phyloP scores from a whole-genome alignment of 345 rosid species.

The Linum lewisii region DNA sequence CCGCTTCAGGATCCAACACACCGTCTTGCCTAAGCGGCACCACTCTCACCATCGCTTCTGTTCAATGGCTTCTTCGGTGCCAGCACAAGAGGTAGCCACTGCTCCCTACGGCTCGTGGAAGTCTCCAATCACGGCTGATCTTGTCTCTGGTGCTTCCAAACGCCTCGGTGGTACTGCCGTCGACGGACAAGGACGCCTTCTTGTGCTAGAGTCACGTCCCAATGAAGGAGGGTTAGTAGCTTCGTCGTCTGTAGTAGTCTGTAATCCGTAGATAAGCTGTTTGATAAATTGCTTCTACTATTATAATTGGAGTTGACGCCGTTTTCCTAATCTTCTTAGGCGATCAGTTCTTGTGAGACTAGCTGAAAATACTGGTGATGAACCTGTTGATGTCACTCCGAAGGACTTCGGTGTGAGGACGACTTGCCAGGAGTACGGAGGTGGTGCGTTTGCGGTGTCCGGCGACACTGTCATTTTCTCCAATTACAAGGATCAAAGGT shows the following conservation, averaged over 20 bases:
- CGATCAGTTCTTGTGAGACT: slow-evolving; percentile 61
- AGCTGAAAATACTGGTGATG: slow-evolving; percentile 44
- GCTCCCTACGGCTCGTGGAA: slow-evolving; percentile 93
- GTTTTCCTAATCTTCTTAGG: slow-evolving; percentile 21
- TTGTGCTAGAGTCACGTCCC: slow-evolving; percentile 87
- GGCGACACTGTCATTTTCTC: slow-evolving; percentile 61
- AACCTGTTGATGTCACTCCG: slow-evolving; percentile 61
- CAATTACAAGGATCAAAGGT: slow-evolving; percentile 77
- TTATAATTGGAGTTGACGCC: neutral
- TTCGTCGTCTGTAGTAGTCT: too few relatives aligned
- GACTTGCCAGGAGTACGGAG: slow-evolving; percentile 83
- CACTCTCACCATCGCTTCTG: neutral
- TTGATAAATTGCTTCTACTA: neutral
- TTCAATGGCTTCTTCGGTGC: slow-evolving; percentile 48
- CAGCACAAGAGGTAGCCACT: slow-evolving; percentile 21
- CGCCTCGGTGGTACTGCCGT: slow-evolving; percentile 67
- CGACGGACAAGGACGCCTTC: slow-evolving; percentile 56
- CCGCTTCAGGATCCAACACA: neutral
- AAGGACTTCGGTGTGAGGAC: slow-evolving; percentile 73
- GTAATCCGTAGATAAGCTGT: neutral
- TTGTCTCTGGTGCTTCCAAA: slow-evolving; percentile 75
- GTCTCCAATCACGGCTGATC: slow-evolving; percentile 83
- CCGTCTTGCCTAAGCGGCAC: slow-evolving; percentile 8
- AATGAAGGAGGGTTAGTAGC: slow-evolving; percentile 55
- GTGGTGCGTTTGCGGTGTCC: slow-evolving; percentile 68